Evolutionary conservation across 1,284 basidiomycete genomes (phyloP).

Genomic region (Sporisorium graminicola): DNA sequence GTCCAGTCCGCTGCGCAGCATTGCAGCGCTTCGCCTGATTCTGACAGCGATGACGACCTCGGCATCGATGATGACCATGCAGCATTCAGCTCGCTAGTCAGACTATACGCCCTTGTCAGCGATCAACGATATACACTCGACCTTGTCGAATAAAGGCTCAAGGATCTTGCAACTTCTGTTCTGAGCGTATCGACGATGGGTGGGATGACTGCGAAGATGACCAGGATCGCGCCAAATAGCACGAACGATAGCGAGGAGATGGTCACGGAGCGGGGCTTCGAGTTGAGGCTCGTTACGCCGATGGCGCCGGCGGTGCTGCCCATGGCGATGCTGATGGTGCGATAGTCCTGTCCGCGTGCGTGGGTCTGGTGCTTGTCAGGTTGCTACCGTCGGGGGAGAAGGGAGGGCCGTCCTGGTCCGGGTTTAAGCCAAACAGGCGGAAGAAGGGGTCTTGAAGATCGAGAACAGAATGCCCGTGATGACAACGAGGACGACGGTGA

Average conservation of each 20-base stretch:
- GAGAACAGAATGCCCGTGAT: constrained; percentile 60
- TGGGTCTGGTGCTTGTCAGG: not conserved
- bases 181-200: constrained; percentile 43
- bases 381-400: no score
- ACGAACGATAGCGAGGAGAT: constrained; percentile 57
- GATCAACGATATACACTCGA: no score
- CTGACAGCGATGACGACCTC: no score
- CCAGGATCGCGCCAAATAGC: constrained; percentile 58
- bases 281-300: constrained; percentile 55
- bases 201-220: constrained; percentile 57
- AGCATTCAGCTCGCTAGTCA: no score
- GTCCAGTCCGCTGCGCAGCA: no score
- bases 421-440: constrained; percentile 42
- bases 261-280: constrained; percentile 56
- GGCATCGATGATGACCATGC: no score
- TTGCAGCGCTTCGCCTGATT: no score
- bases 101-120: no score
- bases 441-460: constrained; percentile 63
- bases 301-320: constrained; percentile 61
- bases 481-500: constrained; percentile 62
- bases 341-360: constrained; percentile 23
- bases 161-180: no score
- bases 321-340: constrained; percentile 60
- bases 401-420: constrained; percentile 17
- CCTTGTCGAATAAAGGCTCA: no score